Evolutionary conservation across 352 stramenopile genomes (phyloP).

Genomic region (Globisporangium carolinianum): DNA sequence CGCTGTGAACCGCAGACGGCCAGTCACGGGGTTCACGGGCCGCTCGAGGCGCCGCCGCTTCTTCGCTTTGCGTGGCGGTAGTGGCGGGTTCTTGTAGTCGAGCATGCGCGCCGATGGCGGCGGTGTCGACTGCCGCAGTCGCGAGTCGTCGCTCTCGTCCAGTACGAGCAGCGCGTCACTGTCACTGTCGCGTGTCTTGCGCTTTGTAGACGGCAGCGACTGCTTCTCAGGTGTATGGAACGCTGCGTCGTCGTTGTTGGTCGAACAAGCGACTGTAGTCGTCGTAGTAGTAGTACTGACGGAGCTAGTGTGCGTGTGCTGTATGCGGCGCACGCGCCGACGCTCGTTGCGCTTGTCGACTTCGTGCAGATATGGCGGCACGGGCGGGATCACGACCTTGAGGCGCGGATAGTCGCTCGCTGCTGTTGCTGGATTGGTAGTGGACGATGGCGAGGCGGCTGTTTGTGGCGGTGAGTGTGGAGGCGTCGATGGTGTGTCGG

Average conservation of each 20-base stretch:
- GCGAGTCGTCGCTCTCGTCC: slow-evolving; percentile 20
- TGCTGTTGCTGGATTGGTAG: neutral
- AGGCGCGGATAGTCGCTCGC: neutral
- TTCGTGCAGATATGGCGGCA: slow-evolving; percentile 15
- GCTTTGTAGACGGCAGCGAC: slow-evolving; percentile 3
- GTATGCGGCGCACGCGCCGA: neutral
- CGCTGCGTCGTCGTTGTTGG: slow-evolving; percentile 4
- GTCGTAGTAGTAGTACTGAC: neutral
- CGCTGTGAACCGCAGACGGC: slow-evolving; percentile 8
- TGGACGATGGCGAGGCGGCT: neutral
- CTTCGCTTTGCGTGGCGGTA: slow-evolving; percentile 33
- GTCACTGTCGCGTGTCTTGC: slow-evolving; percentile 6
- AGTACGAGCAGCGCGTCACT: slow-evolving; percentile 17
- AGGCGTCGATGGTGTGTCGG: neutral
- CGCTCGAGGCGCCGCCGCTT: slow-evolving; percentile 20
- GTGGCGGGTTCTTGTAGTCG: slow-evolving; percentile 57
- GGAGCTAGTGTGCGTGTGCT: neutral
- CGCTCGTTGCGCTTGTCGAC: slow-evolving; percentile 12
- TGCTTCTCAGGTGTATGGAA: slow-evolving; percentile 14
- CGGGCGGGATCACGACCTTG: slow-evolving; percentile 14
- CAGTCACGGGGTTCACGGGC: slow-evolving; percentile 9
- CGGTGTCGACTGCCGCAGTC: slow-evolving; percentile 44
- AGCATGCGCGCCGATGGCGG: slow-evolving; percentile 61
- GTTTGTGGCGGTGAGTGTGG: neutral
- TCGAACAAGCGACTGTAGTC: neutral